Evolutionary conservation across 257 asterid species (phyloP).

Genomic region (Misopates orontium): DNA sequence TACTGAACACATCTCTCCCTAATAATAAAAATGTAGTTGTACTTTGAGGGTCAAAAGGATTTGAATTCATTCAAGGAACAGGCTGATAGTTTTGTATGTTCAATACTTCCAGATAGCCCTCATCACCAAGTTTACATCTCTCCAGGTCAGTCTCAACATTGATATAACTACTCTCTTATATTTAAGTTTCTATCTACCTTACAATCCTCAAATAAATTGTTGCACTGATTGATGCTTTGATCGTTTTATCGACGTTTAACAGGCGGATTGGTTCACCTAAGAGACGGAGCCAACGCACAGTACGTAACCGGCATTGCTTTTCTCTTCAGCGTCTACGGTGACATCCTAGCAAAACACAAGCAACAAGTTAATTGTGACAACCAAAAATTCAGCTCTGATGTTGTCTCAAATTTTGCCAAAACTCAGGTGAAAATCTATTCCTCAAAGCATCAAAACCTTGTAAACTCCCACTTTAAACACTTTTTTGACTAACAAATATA

Average conservation of each 20-base stretch:
- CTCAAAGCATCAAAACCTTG: no score
- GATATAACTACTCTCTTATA: no score
- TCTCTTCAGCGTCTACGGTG: constrained; percentile 60
- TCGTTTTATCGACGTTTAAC: not conserved
- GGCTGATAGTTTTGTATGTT: constrained; percentile 71
- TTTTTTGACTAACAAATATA: no score
- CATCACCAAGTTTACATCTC: constrained; percentile 54
- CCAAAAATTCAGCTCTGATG: constrained; percentile 33
- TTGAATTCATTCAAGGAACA: constrained; percentile 50
- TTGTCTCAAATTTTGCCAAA: constrained; percentile 54
- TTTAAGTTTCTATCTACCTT: not conserved
- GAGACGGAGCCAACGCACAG: constrained; percentile 90
- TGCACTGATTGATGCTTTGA: not conserved
- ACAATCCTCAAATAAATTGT: not conserved
- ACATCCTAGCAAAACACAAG: constrained; percentile 42
- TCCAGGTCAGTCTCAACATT: constrained; percentile 68
- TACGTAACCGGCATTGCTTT: constrained; percentile 71
- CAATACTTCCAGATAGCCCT: constrained; percentile 71
- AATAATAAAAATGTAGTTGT: constrained; percentile 36
- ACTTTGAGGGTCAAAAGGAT: constrained; percentile 54
- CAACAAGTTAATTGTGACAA: constrained; percentile 50
- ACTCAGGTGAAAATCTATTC: constrained; percentile 64
- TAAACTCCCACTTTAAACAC: no score
- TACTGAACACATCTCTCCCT: not conserved
- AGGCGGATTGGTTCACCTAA: constrained; percentile 68